Base-by-base conservation (phyloP, 306 rosid species). In the Sesbania bispinosa region DNA sequence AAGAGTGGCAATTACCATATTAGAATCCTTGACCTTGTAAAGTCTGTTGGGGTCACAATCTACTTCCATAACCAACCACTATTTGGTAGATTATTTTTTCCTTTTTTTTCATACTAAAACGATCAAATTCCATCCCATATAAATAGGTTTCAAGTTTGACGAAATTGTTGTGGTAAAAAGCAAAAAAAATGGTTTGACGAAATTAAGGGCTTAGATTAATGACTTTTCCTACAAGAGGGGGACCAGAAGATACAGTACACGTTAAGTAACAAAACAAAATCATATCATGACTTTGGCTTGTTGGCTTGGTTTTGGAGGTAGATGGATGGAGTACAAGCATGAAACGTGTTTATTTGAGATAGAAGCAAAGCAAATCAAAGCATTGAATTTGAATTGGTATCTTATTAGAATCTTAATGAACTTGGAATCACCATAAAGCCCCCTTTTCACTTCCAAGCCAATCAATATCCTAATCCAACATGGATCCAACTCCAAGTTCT, bases 401-500 rank as follows among this genome's bases (percentile, higher is more conserved):
- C 71, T 62, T 11, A 39, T 11, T 0, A 13, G 63, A 73, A 35
- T 73, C 63, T 61, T 1, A n/a, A 20, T 3, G 6, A 38, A 10
- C 21, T 50, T 10, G 38, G 66, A 53, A 54, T 65, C 50, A 30
- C 29, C 29, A 46, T 55, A 58, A 13, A 27, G 15, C 0, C 45
- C 10, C 54, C 4, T 53, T 26, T 2, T 9, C 5, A 39, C 4
- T 43, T 32, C 60, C 59, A 54, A 67, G 18, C 0, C 43, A 27
- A 21, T 21, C 48, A 30, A 20, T 13, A 47, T 1, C 1, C 7
- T 38, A 27, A 7, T 15, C 19, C 29, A 29, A 30, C 53, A 74
- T 74, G 80, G 80, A 57, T 47, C 6, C 38, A 60, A 36, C 18
- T 35, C 41, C 50, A 61, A 24, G 13, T 29, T 63, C 67, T 14